Evolutionary conservation across 169 alveolate species (phyloP).

Genomic region (Eimeria praecox): DNA sequence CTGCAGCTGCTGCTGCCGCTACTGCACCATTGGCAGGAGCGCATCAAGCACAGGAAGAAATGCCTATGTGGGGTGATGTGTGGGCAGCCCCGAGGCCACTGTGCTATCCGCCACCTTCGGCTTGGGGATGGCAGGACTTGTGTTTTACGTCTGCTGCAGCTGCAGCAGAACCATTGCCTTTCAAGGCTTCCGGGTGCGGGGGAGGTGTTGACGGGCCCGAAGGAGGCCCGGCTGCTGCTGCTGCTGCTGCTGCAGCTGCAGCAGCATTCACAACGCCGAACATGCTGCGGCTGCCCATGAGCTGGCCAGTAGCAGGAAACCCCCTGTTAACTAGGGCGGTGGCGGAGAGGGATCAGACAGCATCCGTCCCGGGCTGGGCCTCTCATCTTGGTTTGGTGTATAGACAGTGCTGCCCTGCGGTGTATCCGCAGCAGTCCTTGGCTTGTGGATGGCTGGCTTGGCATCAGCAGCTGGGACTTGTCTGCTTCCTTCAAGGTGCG

Average conservation of each 20-base stretch:
- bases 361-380: not conserved
- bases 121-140: not conserved
- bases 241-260: not conserved
- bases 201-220: not conserved
- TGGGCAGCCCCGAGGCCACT: not conserved
- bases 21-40: not conserved
- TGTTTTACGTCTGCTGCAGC: not conserved
- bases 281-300: not conserved
- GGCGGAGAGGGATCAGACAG: not conserved
- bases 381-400: not conserved
- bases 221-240: not conserved
- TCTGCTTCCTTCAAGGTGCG: not conserved
- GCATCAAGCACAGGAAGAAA: not conserved
- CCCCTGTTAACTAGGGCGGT: not conserved
- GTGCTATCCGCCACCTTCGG: not conserved
- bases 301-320: not conserved
- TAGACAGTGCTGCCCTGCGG: not conserved
- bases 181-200: not conserved
- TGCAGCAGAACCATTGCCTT: not conserved
- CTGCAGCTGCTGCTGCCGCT: not conserved
- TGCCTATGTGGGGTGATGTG: not conserved
- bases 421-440: not conserved
- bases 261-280: not conserved
- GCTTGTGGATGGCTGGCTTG: not conserved
- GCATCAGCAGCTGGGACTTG: not conserved